Evolutionary conservation across 2,329 filamentous ascomycete species (phyloP), one percentile per base, ranked within the genome.

Genomic region (Penicillium sclerotigenum): DNA sequence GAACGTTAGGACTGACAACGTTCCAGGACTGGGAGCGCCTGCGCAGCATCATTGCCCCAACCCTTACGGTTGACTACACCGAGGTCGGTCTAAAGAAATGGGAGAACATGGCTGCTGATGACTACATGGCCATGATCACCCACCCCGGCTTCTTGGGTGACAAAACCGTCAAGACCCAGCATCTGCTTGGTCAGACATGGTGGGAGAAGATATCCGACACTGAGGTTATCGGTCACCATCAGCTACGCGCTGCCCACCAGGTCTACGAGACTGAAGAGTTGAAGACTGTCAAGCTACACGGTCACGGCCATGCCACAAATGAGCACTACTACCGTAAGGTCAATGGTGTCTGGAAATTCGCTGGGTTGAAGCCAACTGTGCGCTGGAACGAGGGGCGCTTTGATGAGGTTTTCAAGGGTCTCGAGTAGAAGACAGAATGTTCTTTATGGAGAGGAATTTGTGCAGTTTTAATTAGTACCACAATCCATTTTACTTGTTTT

Each of bases 231-330:
- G 83, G 83, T n/a, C 77, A 81, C 66, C 82, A 85, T 71, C 83
- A 86, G 73, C 72, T 86, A 47, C 81, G 84, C 40, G 83, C 84
- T 33, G 82, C 83, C 3, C 84, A 87, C 66, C 83, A 86, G 73
- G 77, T 81, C 48, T 86, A 85, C 73, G 80, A 77, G 3, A 81
- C 83, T 62, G 73, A 68, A n/a, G 76, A 71, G 33, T 65, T 80
- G 55, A 63, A 71, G 47, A 69, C 74, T 24, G 81, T 86, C 36
- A 76, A 76, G 52, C 76, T 83, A 67, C 85, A 85, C 73, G 84
- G 84, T 57, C 84, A 86, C 65, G 81, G 79, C 16, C 83, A 86
- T 73, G 79, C 78, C 54, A 79, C 79, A 63, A 83, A 83, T 68
- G 79, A 78, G 56, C 81, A 83, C 70, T 83, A 79, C 72, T 86